Base-by-base conservation (phyloP, 139 green algal species). In the Chlorella sp. region DNA sequence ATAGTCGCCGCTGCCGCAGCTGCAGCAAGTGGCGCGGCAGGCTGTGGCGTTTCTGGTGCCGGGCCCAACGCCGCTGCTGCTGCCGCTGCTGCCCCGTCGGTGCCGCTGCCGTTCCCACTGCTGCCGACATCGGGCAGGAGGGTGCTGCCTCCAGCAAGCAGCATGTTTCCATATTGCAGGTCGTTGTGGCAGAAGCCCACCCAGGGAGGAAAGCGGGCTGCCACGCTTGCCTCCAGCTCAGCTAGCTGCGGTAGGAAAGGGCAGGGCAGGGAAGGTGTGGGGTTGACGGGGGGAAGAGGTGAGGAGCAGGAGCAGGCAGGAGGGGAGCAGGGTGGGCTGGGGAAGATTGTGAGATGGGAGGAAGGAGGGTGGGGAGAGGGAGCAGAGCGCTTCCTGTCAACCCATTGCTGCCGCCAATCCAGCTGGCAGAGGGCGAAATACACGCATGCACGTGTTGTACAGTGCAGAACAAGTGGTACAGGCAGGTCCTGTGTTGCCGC, bases 161-260 rank as follows among this genome's bases (percentile, higher is more conserved):
- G 93, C 85, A 97, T 95, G 92, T 97, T 97, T 78, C 94, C 95
- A 61, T 94, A 96, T 90, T 96, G 95, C 39, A 96, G 87, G 87
- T 97, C 95, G 86, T 96, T 96, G 91, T 97, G 95, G 91, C 92
- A 94, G 77, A 95, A 92, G 34, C 85, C 93, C n/a, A 94, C 57
- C 91, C 93, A 96, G 81, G 36, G 18, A 3, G 83, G 71, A 37
- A 73, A 91, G 39, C n/a, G 42, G 9, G 73, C 61, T 14, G 60
- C 53, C 12, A 89, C 22, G 16, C 16, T 81, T 2, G 34, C 36
- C 57, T 79, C 30, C 53, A 91, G 80, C 66, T 66, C 21, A 12
- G 66, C 61, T 19, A 87, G 37, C 79, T 87, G 79, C 40, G 57
- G 28, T 18, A 9, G n/a, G 53, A 28, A n/a, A 32, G 60, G 82